phyloP scores from a whole-genome alignment of 495 filamentous ascomycete genomes.

The Parathielavia hyrcaniae region DNA sequence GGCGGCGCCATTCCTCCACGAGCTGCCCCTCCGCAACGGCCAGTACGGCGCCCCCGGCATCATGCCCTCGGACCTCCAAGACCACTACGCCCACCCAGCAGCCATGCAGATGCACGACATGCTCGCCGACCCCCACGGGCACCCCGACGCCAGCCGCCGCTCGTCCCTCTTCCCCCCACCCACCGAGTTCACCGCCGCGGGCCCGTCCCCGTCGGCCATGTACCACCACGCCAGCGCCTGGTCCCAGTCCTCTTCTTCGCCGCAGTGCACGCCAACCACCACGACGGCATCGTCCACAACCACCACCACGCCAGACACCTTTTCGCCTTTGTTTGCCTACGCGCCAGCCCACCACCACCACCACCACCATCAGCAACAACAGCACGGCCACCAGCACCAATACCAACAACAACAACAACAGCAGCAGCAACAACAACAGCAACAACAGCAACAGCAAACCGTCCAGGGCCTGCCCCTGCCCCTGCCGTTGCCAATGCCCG shows the following conservation, averaged over 20 bases:
- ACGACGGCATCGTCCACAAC: background rate
- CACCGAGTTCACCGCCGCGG: constrained; percentile 1
- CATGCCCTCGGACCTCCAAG: constrained; percentile 27
- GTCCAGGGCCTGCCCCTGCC: background rate
- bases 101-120: constrained; percentile 14
- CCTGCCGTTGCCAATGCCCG: background rate
- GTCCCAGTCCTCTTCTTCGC: constrained; percentile 18
- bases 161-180: constrained; percentile 8
- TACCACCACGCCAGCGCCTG: constrained; percentile 1
- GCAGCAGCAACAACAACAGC: background rate
- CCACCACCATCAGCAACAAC: constrained; percentile 4
- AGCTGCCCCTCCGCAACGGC: constrained; percentile 26
- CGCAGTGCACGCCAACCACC: background rate
- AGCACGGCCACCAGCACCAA: background rate
- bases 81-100: constrained; percentile 29
- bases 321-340: background rate
- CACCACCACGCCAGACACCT: background rate
- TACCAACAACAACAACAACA: background rate
- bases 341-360: background rate
- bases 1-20: constrained; percentile 25
- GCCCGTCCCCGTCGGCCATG: background rate
- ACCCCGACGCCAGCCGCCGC: constrained; percentile 6
- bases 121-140: constrained; percentile 8
- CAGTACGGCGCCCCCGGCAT: constrained; percentile 25
- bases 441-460: background rate